phyloP scores from a whole-genome alignment of 129 eudicot genomes.

The Helichrysum umbraculigerum region DNA sequence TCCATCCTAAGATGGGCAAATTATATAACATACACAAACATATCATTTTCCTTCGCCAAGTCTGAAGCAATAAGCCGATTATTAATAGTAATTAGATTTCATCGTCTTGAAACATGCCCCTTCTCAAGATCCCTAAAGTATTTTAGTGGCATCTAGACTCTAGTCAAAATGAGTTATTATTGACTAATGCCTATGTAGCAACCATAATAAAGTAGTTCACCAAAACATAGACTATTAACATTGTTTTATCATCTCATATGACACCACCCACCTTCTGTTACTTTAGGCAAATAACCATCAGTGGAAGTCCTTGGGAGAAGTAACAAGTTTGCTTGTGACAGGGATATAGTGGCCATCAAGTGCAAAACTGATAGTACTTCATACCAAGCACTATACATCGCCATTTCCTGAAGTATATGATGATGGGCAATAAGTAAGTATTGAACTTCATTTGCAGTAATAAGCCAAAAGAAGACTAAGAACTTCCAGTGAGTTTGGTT shows the following conservation, averaged over 20 bases:
- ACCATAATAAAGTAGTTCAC: background rate
- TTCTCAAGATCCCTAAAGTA: background rate
- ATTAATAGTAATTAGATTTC: background rate
- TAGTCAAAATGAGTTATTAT: background rate
- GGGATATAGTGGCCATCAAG: slow-evolving; percentile 81
- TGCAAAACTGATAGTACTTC: slow-evolving; percentile 95
- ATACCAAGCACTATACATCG: slow-evolving; percentile 90
- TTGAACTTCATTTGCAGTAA: background rate
- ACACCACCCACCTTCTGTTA: slow-evolving; percentile 80
- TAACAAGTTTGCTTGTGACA: slow-evolving; percentile 82
- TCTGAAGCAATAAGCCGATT: background rate
- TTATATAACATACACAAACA: background rate
- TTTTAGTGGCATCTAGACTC: background rate
- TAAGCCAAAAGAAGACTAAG: background rate
- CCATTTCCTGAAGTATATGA: slow-evolving; percentile 64
- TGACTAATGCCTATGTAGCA: background rate
- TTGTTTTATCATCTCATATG: background rate
- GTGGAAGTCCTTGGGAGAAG: slow-evolving; percentile 85
- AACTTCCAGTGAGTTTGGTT: too few species aligned
- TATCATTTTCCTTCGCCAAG: background rate
- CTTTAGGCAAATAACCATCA: slow-evolving; percentile 91
- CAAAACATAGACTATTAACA: background rate
- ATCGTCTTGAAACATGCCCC: background rate
- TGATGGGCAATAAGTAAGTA: background rate
- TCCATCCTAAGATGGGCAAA: background rate